These are phyloP conservation scores for Arthrinium phaeospermum DNA, from an alignment of 2,329 filamentous ascomycete genomes.

Conservation along the genomic window DNA sequence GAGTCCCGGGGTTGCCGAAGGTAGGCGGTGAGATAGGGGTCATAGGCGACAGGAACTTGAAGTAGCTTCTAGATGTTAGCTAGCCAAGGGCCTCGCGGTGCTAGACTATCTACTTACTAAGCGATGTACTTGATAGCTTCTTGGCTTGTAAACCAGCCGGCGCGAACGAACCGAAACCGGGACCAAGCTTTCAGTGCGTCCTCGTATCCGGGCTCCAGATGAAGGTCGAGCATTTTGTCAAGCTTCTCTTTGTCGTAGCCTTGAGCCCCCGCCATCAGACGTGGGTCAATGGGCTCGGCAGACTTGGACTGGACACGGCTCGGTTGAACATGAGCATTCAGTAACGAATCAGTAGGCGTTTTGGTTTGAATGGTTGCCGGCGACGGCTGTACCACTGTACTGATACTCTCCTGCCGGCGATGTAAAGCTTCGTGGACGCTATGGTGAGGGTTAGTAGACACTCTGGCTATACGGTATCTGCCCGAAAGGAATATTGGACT, in stretches of 20 bases:
- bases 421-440: constrained; percentile 39
- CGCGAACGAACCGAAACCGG: constrained; percentile 90
- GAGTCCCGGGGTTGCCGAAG: constrained; percentile 81
- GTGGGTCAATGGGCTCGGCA: constrained; percentile 40
- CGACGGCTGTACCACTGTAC: constrained; percentile 34
- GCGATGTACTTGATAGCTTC: constrained; percentile 94
- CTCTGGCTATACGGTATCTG: constrained; percentile 13
- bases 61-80: constrained; percentile 66
- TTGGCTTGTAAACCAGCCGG: constrained; percentile 92
- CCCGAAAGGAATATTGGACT: constrained; percentile 33
- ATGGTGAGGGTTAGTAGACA: constrained; percentile 30
- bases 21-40: constrained; percentile 94
- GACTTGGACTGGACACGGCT: constrained; percentile 33
- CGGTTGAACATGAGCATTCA: constrained; percentile 29
- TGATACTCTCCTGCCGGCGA: constrained; percentile 32
- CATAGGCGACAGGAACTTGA: constrained; percentile 86
- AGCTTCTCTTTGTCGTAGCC: constrained; percentile 40
- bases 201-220: constrained; percentile 61
- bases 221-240: constrained; percentile 52
- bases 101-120: constrained; percentile 64
- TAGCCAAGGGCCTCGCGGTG: neutral
- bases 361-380: constrained; percentile 32
- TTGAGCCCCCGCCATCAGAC: constrained; percentile 33
- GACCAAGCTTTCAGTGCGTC: constrained; percentile 88
- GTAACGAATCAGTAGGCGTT: constrained; percentile 28